Conservation (phyloP, 176 grass and related monocot species). For the Eragrostis nindensis region DNA sequence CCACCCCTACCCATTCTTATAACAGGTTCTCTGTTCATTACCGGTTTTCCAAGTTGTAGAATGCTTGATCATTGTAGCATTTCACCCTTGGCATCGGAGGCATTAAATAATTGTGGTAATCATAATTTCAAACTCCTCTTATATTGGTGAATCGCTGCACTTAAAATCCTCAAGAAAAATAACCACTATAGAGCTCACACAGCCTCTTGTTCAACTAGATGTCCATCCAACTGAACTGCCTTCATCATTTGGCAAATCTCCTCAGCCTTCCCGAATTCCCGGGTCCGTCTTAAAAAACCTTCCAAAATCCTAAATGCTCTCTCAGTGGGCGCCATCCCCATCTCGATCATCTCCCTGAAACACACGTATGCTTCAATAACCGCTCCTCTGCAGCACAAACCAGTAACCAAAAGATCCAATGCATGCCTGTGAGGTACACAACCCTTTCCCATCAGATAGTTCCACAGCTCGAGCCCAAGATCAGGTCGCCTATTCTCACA, state of each 20-base stretch:
- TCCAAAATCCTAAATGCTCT: conserved; percentile 77
- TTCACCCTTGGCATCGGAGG: not conserved
- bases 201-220: conserved; percentile 34
- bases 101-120: not conserved
- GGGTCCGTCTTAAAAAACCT: conserved; percentile 53
- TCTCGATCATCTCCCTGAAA: conserved; percentile 63
- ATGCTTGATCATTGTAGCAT: conserved; percentile 31
- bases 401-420: conserved; percentile 73
- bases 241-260: conserved; percentile 72
- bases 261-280: conserved; percentile 64
- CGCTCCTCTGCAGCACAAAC: conserved; percentile 78
- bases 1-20: too few relatives aligned
- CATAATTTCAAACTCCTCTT: not conserved
- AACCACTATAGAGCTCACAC: not conserved
- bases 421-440: conserved; percentile 82
- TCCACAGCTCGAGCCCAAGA: conserved; percentile 75
- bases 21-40: not conserved
- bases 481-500: conserved; percentile 72
- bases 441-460: conserved; percentile 75
- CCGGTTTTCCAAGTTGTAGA: not conserved
- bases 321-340: conserved; percentile 66
- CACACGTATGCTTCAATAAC: conserved; percentile 66
- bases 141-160: not conserved
- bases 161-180: not conserved
- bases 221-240: conserved; percentile 31